These are phyloP conservation scores for Coemansia sp. DNA, from an alignment of 192 early-diverging fungal species.

Conservation along the genomic window DNA sequence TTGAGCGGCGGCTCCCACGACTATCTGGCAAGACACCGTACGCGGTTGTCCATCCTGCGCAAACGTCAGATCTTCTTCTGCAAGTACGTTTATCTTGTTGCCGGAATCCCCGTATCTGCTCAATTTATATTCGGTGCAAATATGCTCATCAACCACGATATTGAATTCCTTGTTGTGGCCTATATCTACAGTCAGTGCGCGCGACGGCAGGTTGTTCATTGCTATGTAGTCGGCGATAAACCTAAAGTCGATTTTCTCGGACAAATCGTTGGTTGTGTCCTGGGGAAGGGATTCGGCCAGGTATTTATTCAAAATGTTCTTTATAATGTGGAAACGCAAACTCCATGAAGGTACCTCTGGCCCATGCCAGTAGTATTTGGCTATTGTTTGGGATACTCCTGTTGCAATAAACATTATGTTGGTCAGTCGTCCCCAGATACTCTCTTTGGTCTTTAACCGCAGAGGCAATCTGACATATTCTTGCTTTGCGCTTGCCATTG, in stretches of 20 bases:
- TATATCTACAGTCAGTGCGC: conserved; percentile 10
- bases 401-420: conserved; percentile 37
- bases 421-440: conserved; percentile 20
- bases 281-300: conserved; percentile 43
- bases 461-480: conserved; percentile 20
- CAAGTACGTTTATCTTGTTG: conserved; percentile 22
- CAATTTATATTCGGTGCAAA: conserved; percentile 17
- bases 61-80: conserved; percentile 9
- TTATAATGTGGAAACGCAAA: conserved; percentile 41
- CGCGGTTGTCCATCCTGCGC: conserved; percentile 17
- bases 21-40: conserved; percentile 36
- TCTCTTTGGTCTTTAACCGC: conserved; percentile 33
- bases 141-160: conserved; percentile 9
- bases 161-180: conserved; percentile 36
- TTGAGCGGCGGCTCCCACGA: conserved; percentile 11
- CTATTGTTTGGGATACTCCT: conserved; percentile 6
- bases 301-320: conserved; percentile 29
- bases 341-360: conserved; percentile 23
- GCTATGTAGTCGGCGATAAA: conserved; percentile 36
- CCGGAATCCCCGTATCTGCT: conserved; percentile 22
- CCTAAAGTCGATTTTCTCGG: conserved; percentile 32
- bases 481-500: background rate
- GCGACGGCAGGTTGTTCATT: conserved; percentile 33
- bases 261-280: conserved; percentile 19
- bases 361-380: conserved; percentile 41